Evolutionary conservation across 257 asterid species (phyloP), one percentile per base, ranked within the genome.

Genomic region (Solanum bulbocastanum): DNA sequence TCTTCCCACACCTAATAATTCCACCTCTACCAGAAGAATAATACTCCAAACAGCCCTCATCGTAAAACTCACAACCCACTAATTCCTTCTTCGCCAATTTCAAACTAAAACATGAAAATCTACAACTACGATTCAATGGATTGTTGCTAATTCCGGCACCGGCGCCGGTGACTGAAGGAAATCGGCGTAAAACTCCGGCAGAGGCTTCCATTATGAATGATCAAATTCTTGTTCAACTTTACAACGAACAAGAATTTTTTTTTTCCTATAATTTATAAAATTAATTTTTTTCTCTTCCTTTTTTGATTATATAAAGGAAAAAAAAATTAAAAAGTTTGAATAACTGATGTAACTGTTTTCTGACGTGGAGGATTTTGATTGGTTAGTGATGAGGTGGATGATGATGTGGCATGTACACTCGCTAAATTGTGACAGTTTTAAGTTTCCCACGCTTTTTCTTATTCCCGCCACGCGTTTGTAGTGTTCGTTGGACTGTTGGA

Each of bases 11-110:
- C 84, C 40, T 79, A 46, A 69, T 73, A 2, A 86, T 52, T 15
- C 88, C 62, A 32, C 92, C 78, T 79, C 83, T 87, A 66, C 89
- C 75, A 13, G 91, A 85, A 11, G 87, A 37, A 82, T 95, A 96
- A 86, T 96, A 94, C 88, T 91, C 91, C 87, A 95, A 52, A 79
- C 91, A 93, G 22, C 93, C 94, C 52, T 83, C 90, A 91, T 94
- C 96, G 13, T 88, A 74, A 83, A 94, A 93, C 73, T 84, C 92
- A 20, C 89, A 83, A 1, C 83, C 69, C 69, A 46, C 52, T 18
- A 32, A 15, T 76, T 40, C 27, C 84, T 40, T 15, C 32, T 18
- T 79, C 10, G 18, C 5, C 65, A 1, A 37, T 40, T 69, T 69
- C 39, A 14, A 30, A 69, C 76, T 22, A 4, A 15, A 2, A 76